phyloP scores from a whole-genome alignment of 345 rosid species.

The Hibiscus mutabilis region DNA sequence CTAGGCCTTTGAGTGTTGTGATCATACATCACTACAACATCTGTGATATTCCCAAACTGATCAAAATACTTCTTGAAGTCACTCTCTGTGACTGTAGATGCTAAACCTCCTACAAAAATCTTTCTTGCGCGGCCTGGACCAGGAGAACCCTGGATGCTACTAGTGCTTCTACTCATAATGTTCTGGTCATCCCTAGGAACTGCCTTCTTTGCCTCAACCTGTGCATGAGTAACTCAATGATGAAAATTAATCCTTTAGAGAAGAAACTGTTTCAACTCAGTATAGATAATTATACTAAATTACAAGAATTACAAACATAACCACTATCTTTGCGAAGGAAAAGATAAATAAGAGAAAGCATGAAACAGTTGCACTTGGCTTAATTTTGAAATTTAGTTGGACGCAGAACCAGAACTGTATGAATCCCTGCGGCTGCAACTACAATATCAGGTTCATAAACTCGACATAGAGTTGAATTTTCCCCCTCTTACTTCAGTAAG shows the following conservation, averaged over 20 bases:
- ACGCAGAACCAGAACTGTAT: constrained; percentile 22
- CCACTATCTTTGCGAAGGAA: constrained; percentile 1
- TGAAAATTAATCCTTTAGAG: constrained; percentile 6
- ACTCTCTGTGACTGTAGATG: constrained; percentile 70
- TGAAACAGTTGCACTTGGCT: constrained; percentile 9
- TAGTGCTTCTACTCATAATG: constrained; percentile 2
- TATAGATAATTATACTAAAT: neutral
- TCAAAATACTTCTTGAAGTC: constrained; percentile 74
- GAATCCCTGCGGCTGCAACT: constrained; percentile 32
- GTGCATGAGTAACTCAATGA: constrained; percentile 18
- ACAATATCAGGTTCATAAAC: constrained; percentile 26
- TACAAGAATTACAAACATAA: neutral
- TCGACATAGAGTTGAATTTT: constrained; percentile 12
- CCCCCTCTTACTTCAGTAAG: constrained; percentile 1
- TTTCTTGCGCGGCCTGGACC: neutral
- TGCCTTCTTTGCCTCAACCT: constrained; percentile 27
- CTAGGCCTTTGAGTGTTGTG: neutral
- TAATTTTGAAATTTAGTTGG: constrained; percentile 15
- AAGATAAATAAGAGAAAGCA: constrained; percentile 11
- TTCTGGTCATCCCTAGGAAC: constrained; percentile 1
- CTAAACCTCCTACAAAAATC: constrained; percentile 21
- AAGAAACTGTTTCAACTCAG: neutral
- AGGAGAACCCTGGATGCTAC: neutral
- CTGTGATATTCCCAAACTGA: constrained; percentile 30
- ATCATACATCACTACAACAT: constrained; percentile 5